These are phyloP conservation scores for Astrephomene gubernaculifera DNA, from an alignment of 139 green algal species.

Conservation along the genomic window DNA sequence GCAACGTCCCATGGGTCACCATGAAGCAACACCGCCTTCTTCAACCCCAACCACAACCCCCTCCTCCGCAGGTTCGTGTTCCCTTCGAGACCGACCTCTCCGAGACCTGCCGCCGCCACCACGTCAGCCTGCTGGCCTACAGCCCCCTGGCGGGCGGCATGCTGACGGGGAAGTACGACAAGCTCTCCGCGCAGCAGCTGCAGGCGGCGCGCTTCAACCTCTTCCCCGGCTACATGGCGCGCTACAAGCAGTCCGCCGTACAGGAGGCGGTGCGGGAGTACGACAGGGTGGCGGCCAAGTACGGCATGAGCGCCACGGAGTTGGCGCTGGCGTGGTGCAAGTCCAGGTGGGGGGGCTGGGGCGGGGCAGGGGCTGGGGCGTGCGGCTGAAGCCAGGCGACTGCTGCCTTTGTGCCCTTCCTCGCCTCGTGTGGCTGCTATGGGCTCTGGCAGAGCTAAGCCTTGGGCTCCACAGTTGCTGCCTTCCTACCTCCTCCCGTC, in stretches of 20 bases:
- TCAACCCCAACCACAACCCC: too few species aligned
- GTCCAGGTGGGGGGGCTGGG: slow-evolving; percentile 59
- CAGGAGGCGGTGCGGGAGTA: slow-evolving; percentile 78
- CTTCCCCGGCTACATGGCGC: slow-evolving; percentile 82
- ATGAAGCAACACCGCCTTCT: too few species aligned
- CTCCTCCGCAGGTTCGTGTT: slow-evolving; percentile 44
- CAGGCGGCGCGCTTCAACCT: slow-evolving; percentile 77
- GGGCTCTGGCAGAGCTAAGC: too few species aligned
- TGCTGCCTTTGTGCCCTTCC: too few species aligned
- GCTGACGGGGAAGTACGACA: slow-evolving; percentile 80
- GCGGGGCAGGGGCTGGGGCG: background rate
- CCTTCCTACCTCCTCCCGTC: background rate
- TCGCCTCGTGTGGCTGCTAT: too few species aligned
- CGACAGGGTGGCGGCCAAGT: slow-evolving; percentile 72
- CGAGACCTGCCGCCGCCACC: slow-evolving; percentile 76
- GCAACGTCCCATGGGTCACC: too few species aligned
- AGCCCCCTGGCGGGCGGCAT: slow-evolving; percentile 58
- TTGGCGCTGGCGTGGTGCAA: slow-evolving; percentile 89
- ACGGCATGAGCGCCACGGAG: slow-evolving; percentile 82
- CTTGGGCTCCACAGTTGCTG: background rate
- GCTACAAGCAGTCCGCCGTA: slow-evolving; percentile 69
- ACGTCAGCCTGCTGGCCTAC: slow-evolving; percentile 93
- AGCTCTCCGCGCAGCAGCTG: slow-evolving; percentile 29
- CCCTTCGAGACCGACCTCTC: slow-evolving; percentile 91
- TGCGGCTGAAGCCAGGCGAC: background rate